phyloP scores from a whole-genome alignment of 257 asterid species.

The Lycium barbarum region DNA sequence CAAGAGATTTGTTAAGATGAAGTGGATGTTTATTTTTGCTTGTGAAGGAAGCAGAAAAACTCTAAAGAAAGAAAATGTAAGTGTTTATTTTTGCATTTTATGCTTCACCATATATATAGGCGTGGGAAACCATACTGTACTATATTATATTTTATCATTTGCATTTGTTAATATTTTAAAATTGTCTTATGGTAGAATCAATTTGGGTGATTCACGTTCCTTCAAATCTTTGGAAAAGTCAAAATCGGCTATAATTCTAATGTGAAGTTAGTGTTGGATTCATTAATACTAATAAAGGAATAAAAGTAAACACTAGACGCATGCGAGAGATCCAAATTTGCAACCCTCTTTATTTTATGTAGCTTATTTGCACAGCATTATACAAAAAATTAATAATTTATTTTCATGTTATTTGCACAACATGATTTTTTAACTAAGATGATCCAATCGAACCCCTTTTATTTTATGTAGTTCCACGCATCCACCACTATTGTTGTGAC shows the following conservation, averaged over 20 bases:
- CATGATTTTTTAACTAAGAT: not conserved
- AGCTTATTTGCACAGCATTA: slow-evolving; percentile 23
- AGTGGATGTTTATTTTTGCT: not conserved
- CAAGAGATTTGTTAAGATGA: not conserved
- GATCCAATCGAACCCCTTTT: not conserved
- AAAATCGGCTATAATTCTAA: not conserved
- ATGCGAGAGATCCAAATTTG: not conserved
- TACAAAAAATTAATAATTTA: not conserved
- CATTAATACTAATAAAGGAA: slow-evolving; percentile 3
- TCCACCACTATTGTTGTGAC: not conserved
- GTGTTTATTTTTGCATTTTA: slow-evolving; percentile 9
- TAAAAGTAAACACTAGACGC: not conserved
- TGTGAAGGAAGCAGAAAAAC: not conserved
- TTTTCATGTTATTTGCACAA: not conserved
- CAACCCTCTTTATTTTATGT: slow-evolving; percentile 9
- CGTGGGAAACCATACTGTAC: not conserved
- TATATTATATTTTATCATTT: not conserved
- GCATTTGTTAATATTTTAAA: not conserved
- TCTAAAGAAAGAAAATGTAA: not conserved
- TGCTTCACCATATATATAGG: not conserved
- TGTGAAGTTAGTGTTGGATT: too few relatives aligned
- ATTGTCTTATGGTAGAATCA: not conserved
- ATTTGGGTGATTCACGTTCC: slow-evolving; percentile 34
- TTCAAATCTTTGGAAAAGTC: slow-evolving; percentile 1
- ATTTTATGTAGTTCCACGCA: not conserved